Base-by-base conservation (phyloP, 371 early-diverging fungal genomes). In the Scutellospora calospora region DNA sequence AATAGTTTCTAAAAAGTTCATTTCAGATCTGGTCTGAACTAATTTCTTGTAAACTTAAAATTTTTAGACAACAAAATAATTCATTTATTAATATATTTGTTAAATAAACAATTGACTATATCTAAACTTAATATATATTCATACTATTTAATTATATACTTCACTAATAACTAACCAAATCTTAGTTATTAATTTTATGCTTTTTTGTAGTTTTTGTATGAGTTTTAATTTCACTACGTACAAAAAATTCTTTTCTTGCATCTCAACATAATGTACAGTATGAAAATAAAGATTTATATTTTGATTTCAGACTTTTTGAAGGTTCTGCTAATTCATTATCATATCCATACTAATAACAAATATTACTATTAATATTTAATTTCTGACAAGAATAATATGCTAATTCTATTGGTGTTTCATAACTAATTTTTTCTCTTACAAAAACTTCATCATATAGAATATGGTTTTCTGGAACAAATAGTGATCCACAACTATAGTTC, bases 371-470 rank as follows among this genome's bases (percentile, higher is more conserved):
- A 20, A 18, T 62, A 31, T 62, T 62, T 29, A 2, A 16, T 62
- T 62, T 62, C 14, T 3, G 31, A 5, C 62, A 63, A 31, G 63
- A 63, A 63, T 33, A 63, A 63, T 63, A 63, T 63, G 33, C 63
- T 33, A 33, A 29, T 3, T 63, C 35, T 31, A 63, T 33, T 63
- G 20, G 18, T 31, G 31, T 62, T 62, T 62, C 16, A 62, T 31
- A 62, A 29, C 62, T 31, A 62, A 62, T 62, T 62, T 62, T 62
- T 62, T 62, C 60, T 62, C 5, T 11, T 62, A 62, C 62, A 62
- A 62, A 62, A 31, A 62, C 29, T 62, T 62, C 31, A 18, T 62
- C 29, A 14, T 62, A 62, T 62, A 62, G 33, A 29, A 62, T 62
- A 62, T 62, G 12, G 27, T 62, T 31, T 5, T 62, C 62, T 62